phyloP scores from a whole-genome alignment of 352 stramenopile genomes.

The Pythium brassicae region DNA sequence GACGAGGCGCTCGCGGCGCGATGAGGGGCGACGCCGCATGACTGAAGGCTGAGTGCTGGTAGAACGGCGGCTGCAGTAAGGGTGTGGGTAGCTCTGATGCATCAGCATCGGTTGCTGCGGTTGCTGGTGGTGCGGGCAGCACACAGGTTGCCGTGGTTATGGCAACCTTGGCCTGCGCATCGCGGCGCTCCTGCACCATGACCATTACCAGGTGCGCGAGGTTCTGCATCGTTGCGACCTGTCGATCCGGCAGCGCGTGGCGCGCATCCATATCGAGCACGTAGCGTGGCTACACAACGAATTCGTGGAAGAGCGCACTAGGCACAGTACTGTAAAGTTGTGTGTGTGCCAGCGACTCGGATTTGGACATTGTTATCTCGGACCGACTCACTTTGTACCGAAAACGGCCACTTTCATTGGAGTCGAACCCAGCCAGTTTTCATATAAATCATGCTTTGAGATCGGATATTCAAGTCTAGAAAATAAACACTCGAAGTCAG shows the following conservation, averaged over 20 bases:
- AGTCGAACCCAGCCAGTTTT: too few species aligned
- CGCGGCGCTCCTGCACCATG: conserved; percentile 79
- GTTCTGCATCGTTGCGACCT: conserved; percentile 85
- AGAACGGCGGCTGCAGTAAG: conserved; percentile 7
- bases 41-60: conserved; percentile 5
- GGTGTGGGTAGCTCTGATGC: not conserved
- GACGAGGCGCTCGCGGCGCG: conserved; percentile 12
- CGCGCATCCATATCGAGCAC: conserved; percentile 76
- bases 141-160: not conserved
- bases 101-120: conserved; percentile 14
- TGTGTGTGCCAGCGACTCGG: too few species aligned
- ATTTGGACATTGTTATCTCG: too few species aligned
- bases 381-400: too few species aligned
- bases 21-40: not conserved
- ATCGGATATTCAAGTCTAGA: too few species aligned
- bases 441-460: too few species aligned
- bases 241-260: conserved; percentile 54
- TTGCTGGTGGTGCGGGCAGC: conserved; percentile 7
- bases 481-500: too few species aligned
- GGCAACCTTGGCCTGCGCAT: conserved; percentile 55
- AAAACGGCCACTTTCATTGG: too few species aligned
- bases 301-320: too few species aligned
- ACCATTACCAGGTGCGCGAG: conserved; percentile 81
- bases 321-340: too few species aligned
- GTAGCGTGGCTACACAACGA: too few species aligned